phyloP scores from a whole-genome alignment of 192 early-diverging fungal genomes.

The Podila clonocystis region DNA sequence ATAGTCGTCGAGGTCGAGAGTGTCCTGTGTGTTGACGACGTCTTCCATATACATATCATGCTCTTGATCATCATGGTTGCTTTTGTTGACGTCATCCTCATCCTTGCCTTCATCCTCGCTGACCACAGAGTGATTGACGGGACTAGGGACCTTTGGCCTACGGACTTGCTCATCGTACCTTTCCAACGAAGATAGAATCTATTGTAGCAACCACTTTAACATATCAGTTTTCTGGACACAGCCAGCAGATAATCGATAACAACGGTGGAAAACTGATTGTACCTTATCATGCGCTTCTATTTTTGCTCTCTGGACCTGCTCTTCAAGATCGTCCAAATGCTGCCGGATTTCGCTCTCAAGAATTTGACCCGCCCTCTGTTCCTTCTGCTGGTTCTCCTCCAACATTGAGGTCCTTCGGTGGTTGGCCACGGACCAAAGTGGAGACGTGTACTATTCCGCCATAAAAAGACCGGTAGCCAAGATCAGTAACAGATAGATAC shows the following conservation, averaged over 20 bases:
- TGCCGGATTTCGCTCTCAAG: slow-evolving; percentile 15
- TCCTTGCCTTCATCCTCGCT: neutral
- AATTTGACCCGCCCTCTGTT: neutral
- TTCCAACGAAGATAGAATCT: no score
- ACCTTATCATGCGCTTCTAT: slow-evolving; percentile 27
- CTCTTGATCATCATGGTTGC: neutral
- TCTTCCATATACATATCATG: neutral
- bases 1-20: slow-evolving; percentile 1
- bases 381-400: neutral
- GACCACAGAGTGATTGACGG: neutral
- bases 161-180: no score
- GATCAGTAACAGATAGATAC: neutral
- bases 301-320: slow-evolving; percentile 30
- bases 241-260: neutral
- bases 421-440: slow-evolving; percentile 32
- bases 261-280: neutral
- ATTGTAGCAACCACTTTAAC: no score
- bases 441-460: slow-evolving; percentile 22
- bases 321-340: slow-evolving; percentile 26
- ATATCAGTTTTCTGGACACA: no score
- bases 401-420: slow-evolving; percentile 10
- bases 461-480: neutral
- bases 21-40: neutral
- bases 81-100: no score
- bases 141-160: no score